phyloP scores from a whole-genome alignment of 345 rosid species.

The Angophora floribunda region DNA sequence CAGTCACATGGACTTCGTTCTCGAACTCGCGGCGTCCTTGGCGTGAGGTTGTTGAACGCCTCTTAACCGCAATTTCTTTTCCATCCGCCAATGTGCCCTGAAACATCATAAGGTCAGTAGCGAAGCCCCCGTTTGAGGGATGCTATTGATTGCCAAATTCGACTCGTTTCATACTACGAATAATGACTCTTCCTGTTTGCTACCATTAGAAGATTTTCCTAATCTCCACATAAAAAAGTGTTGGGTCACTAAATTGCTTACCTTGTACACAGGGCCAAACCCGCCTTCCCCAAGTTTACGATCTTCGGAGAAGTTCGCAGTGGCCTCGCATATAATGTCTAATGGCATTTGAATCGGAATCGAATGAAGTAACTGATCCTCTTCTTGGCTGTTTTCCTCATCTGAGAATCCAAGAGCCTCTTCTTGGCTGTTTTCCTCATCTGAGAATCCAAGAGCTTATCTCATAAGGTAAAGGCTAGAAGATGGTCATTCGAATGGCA shows the following conservation, averaged over 20 bases:
- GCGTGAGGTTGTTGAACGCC: constrained; percentile 8
- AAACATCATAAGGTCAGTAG: neutral
- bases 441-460: neutral
- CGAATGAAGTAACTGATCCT: neutral
- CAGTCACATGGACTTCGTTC: constrained; percentile 7
- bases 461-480: neutral
- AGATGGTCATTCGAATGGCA: neutral
- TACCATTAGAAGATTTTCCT: neutral
- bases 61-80: constrained; percentile 10
- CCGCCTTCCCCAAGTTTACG: constrained; percentile 44
- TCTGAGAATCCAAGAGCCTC: too few relatives aligned
- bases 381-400: neutral
- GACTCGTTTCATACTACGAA: neutral
- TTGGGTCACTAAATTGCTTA: neutral
- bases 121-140: too few relatives aligned
- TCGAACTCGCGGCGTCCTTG: constrained; percentile 8
- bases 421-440: neutral
- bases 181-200: neutral
- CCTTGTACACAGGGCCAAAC: constrained; percentile 30
- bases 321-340: neutral
- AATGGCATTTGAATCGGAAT: neutral
- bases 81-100: constrained; percentile 5
- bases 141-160: neutral
- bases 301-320: constrained; percentile 7
- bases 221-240: neutral